Conservation (phyloP, 2,329 filamentous ascomycete genomes). For the Microdochium paspali region DNA sequence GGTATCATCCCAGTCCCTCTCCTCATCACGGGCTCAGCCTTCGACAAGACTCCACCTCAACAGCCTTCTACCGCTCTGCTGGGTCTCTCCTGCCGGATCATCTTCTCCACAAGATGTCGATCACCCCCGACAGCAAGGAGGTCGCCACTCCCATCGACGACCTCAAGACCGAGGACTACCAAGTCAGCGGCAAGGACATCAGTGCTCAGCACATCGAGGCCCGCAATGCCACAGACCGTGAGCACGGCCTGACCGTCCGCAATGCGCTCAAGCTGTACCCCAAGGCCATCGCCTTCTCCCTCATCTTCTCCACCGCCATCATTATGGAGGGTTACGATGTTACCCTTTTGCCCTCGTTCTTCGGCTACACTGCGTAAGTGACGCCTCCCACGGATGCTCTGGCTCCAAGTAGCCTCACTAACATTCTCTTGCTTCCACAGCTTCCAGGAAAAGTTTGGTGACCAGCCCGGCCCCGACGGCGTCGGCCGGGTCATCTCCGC, state of each 20-base stretch:
- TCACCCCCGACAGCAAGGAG: background rate
- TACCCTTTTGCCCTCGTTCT: conserved; percentile 14
- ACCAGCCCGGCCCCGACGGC: conserved; percentile 19
- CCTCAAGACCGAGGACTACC: background rate
- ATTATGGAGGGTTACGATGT: conserved; percentile 20
- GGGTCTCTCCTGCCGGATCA: background rate
- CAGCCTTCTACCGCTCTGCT: background rate
- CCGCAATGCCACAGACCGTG: conserved; percentile 2
- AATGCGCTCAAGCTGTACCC: conserved; percentile 2
- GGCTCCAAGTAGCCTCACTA: too few species aligned
- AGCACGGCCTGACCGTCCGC: conserved; percentile 4
- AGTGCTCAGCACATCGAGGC: background rate
- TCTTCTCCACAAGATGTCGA: background rate
- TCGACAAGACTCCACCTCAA: background rate
- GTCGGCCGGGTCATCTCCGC: conserved; percentile 16
- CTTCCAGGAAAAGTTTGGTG: conserved; percentile 13
- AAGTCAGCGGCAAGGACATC: background rate
- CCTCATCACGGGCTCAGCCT: background rate
- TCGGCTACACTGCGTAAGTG: conserved; percentile 7
- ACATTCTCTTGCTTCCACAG: background rate
- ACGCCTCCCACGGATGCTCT: background rate
- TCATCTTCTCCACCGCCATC: conserved; percentile 11
- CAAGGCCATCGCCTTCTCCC: conserved; percentile 12
- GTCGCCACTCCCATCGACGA: background rate
- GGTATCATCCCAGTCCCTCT: background rate